These are phyloP conservation scores for Leccinum subrobustum DNA, from an alignment of 1,284 basidiomycete genomes.

Conservation along the genomic window DNA sequence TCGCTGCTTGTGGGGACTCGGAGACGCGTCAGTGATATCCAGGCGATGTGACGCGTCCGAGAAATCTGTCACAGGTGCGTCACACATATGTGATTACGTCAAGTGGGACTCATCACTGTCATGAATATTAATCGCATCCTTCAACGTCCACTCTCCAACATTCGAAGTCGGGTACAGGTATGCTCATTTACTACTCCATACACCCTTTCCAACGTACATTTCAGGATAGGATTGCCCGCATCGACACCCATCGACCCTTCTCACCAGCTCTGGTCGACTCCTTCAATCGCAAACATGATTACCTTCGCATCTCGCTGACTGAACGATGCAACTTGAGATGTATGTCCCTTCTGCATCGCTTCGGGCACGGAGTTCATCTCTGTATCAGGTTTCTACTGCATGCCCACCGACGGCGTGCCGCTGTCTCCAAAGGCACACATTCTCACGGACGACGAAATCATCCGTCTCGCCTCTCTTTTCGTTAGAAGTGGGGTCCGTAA, in stretches of 20 bases:
- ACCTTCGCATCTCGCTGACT: constrained; percentile 83
- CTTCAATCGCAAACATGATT: constrained; percentile 73
- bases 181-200: neutral
- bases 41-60: constrained; percentile 19
- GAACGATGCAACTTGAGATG: constrained; percentile 88
- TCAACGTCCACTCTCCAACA: constrained; percentile 16
- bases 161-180: constrained; percentile 24
- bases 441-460: constrained; percentile 74
- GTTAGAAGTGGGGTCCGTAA: constrained; percentile 83
- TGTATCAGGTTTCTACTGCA: constrained; percentile 79
- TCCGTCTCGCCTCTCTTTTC: constrained; percentile 75
- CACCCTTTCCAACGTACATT: neutral
- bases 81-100: neutral
- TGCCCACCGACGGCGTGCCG: constrained; percentile 81
- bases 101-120: neutral
- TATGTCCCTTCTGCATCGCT: constrained; percentile 33
- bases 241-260: constrained; percentile 48
- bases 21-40: constrained; percentile 26
- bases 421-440: constrained; percentile 70
- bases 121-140: constrained; percentile 24
- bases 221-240: constrained; percentile 46
- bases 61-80: constrained; percentile 2
- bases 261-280: constrained; percentile 63
- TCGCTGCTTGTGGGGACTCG: constrained; percentile 11
- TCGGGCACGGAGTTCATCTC: neutral